These are phyloP conservation scores for Penicillium capsulatum DNA, from an alignment of 2,329 filamentous ascomycete species.

Conservation along the genomic window DNA sequence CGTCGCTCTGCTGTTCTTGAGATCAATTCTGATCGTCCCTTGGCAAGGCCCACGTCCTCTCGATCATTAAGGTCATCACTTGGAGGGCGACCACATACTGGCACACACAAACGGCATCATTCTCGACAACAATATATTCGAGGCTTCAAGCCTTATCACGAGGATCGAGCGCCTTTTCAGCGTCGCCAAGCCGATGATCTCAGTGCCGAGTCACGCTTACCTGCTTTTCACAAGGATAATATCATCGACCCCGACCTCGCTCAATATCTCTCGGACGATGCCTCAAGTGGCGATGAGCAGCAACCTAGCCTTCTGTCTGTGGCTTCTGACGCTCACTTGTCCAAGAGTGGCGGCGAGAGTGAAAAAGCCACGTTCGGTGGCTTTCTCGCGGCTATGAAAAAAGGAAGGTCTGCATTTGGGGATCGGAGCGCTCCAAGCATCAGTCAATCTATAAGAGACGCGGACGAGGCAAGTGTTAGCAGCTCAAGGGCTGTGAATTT, in stretches of 20 bases:
- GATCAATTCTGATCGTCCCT: constrained; percentile 71
- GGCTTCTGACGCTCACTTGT: constrained; percentile 61
- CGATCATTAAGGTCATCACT: constrained; percentile 76
- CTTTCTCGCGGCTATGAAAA: constrained; percentile 68
- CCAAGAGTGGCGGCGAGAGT: constrained; percentile 62
- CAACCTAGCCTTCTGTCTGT: constrained; percentile 78
- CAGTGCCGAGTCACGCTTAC: constrained; percentile 62
- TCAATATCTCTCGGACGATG: constrained; percentile 90
- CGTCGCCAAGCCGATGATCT: constrained; percentile 66
- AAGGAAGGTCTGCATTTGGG: constrained; percentile 65
- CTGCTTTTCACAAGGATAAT: constrained; percentile 96
- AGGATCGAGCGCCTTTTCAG: constrained; percentile 85
- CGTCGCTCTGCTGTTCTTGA: constrained; percentile 85
- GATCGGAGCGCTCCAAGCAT: constrained; percentile 72
- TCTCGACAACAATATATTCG: constrained; percentile 82
- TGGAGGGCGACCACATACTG: constrained; percentile 66
- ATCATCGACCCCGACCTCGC: constrained; percentile 97
- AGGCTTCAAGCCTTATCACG: constrained; percentile 65
- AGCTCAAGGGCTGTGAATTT: constrained; percentile 57
- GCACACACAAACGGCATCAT: constrained; percentile 78
- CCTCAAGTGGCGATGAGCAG: constrained; percentile 90
- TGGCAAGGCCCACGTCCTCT: constrained; percentile 89
- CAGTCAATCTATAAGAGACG: constrained; percentile 64
- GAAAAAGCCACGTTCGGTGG: constrained; percentile 71
- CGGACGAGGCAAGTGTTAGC: constrained; percentile 60